Conservation (phyloP, 495 filamentous ascomycete species). For the Hypoxylon fuscum region DNA sequence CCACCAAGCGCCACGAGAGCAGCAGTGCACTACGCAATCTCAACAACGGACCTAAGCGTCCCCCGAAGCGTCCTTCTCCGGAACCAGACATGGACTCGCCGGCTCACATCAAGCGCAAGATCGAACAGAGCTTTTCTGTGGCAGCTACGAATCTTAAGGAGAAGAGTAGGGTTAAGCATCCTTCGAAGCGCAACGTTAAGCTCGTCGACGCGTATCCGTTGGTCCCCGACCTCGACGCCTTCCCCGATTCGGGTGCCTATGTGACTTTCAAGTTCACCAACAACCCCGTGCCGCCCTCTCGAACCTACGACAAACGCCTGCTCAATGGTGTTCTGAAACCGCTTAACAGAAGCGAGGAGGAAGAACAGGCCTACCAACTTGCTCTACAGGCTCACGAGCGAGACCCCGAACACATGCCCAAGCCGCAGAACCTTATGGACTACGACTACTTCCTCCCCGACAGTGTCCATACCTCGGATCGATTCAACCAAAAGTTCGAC, state of each 20-base stretch:
- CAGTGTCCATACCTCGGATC: conserved; percentile 61
- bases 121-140: conserved; percentile 85
- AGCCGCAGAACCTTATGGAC: conserved; percentile 70
- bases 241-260: conserved; percentile 87
- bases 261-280: conserved; percentile 88
- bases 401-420: conserved; percentile 68
- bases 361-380: conserved; percentile 57
- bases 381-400: conserved; percentile 68
- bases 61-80: conserved; percentile 51
- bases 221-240: conserved; percentile 85
- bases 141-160: conserved; percentile 73
- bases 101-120: conserved; percentile 78
- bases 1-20: conserved; percentile 50
- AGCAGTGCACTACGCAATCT: conserved; percentile 48
- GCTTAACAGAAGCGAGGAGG: conserved; percentile 58
- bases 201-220: conserved; percentile 83
- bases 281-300: conserved; percentile 71
- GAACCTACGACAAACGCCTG: conserved; percentile 78
- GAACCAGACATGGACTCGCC: conserved; percentile 75
- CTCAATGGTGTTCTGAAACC: conserved; percentile 83
- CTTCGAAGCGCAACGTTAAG: conserved; percentile 79
- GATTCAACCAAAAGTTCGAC: conserved; percentile 78
- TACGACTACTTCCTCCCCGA: conserved; percentile 84
- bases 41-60: conserved; percentile 41
- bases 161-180: conserved; percentile 80